Evolutionary conservation across 345 rosid species (phyloP).

Genomic region (Populus davidiana): DNA sequence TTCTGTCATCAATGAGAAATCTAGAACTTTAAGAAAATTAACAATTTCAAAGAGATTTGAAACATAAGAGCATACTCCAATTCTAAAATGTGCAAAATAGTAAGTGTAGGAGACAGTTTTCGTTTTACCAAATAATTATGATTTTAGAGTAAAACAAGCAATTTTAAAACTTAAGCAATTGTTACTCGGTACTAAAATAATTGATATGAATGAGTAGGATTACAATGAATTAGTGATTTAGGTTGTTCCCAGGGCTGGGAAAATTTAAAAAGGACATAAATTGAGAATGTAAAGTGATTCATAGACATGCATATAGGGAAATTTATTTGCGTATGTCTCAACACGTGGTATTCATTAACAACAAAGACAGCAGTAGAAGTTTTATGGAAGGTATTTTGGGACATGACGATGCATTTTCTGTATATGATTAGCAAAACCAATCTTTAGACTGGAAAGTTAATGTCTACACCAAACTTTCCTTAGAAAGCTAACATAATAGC

Average conservation of each 20-base stretch:
- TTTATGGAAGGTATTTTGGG: not conserved
- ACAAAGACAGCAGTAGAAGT: not conserved
- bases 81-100: not conserved
- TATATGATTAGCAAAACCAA: not conserved
- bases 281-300: not conserved
- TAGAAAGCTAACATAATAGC: not conserved
- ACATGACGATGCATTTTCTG: slow-evolving; percentile 1
- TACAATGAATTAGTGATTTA: not conserved
- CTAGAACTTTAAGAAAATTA: not conserved
- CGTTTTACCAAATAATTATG: not conserved
- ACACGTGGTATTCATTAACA: not conserved
- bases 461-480: not conserved
- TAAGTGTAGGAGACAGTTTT: not conserved
- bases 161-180: not conserved
- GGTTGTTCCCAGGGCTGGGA: not conserved
- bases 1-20: not conserved
- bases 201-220: not conserved
- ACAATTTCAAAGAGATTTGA: not conserved
- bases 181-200: not conserved
- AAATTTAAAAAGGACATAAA: not conserved
- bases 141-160: not conserved
- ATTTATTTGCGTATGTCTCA: not conserved
- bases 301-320: slow-evolving; percentile 2
- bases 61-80: not conserved
- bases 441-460: not conserved